These are phyloP conservation scores for Pythium guiyangense DNA, from an alignment of 352 stramenopile species.

Conservation along the genomic window DNA sequence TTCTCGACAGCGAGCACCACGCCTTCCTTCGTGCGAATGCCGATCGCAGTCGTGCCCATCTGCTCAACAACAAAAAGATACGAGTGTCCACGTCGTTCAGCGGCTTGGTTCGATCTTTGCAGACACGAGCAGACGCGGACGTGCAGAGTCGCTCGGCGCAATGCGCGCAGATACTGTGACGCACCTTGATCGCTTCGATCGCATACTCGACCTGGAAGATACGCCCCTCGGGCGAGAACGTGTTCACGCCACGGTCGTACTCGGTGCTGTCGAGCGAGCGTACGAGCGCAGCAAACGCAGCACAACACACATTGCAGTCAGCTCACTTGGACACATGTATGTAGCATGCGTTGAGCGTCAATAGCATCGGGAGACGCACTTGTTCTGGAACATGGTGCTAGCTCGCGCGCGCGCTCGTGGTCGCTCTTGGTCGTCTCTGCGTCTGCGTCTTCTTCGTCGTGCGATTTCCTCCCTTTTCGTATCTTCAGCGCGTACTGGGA, in stretches of 20 bases:
- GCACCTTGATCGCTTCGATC: slow-evolving; percentile 96
- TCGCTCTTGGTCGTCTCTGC: no score
- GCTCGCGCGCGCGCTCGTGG: background rate
- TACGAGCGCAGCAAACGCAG: background rate
- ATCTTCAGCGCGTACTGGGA: slow-evolving; percentile 20
- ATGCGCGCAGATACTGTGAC: background rate
- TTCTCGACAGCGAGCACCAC: slow-evolving; percentile 99
- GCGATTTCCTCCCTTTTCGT: slow-evolving; percentile 22
- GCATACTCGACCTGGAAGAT: slow-evolving; percentile 99
- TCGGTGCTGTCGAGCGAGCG: slow-evolving; percentile 77
- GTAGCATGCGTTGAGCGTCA: no score
- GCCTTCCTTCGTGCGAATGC: slow-evolving; percentile 97
- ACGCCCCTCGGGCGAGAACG: slow-evolving; percentile 98
- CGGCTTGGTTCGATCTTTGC: no score
- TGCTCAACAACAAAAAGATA: slow-evolving; percentile 17
- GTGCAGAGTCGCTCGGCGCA: no score
- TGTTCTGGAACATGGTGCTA: slow-evolving; percentile 59
- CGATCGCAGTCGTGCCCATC: slow-evolving; percentile 98
- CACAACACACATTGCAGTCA: background rate
- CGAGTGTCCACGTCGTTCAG: background rate
- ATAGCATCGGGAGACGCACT: slow-evolving; percentile 17
- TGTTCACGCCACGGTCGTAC: slow-evolving; percentile 99
- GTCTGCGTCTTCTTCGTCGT: background rate
- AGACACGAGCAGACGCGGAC: background rate
- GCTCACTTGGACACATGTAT: no score